Evolutionary conservation across 345 rosid species (phyloP).

Genomic region (Eutrema japonicum): DNA sequence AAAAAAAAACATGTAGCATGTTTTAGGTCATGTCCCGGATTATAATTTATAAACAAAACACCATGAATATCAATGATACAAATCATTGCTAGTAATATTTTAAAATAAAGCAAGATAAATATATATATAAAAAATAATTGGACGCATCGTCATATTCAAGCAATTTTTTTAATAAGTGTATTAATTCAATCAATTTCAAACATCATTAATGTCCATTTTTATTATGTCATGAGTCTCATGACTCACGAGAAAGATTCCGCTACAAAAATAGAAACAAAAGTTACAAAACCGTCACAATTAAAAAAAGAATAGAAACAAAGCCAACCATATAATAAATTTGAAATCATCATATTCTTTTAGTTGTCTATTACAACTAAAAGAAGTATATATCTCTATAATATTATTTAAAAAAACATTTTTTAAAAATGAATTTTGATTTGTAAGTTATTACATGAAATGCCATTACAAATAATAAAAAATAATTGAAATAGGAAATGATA

Average conservation of each 20-base stretch:
- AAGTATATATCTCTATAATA: background rate
- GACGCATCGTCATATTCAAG: slow-evolving; percentile 26
- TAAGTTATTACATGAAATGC: too few species aligned
- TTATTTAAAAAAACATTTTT: too few species aligned
- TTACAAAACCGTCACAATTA: slow-evolving; percentile 30
- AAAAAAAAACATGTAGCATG: background rate
- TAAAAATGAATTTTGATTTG: too few species aligned
- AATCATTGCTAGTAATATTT: slow-evolving; percentile 1
- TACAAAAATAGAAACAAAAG: slow-evolving; percentile 40
- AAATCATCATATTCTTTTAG: slow-evolving; percentile 7
- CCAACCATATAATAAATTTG: slow-evolving; percentile 4
- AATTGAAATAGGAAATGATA: too few species aligned
- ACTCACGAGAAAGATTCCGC: slow-evolving; percentile 39
- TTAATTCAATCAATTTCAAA: slow-evolving; percentile 17
- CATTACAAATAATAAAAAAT: too few species aligned
- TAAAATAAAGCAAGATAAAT: background rate
- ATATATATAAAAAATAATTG: background rate
- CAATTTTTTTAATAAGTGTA: background rate
- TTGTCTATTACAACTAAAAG: background rate
- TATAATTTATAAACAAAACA: background rate
- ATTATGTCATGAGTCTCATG: slow-evolving; percentile 34
- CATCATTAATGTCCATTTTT: slow-evolving; percentile 30
- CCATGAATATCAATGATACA: slow-evolving; percentile 22
- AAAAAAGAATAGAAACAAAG: slow-evolving; percentile 14
- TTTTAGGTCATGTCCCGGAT: slow-evolving; percentile 16